Evolutionary conservation across 108 stramenopile genomes (phyloP).

Genomic region (Conticribra guillardii): DNA sequence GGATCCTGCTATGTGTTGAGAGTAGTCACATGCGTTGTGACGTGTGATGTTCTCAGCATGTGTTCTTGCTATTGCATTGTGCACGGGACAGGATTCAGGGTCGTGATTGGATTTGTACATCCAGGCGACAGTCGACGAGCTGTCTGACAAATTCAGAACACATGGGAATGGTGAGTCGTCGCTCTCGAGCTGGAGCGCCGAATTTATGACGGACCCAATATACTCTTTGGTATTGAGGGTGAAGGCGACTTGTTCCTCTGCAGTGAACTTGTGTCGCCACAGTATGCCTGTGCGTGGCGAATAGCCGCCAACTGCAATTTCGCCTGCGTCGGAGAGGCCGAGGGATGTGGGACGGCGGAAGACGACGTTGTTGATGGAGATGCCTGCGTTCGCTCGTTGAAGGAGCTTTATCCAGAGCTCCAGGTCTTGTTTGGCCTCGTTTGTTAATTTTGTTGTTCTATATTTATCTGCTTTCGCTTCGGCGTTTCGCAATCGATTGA

Average conservation of each 20-base stretch:
- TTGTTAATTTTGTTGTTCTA: constrained; percentile 4
- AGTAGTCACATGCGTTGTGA: constrained; percentile 13
- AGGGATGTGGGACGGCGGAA: constrained; percentile 16
- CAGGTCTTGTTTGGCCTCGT: constrained; percentile 10
- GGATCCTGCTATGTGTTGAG: too few relatives aligned
- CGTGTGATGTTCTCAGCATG: background rate
- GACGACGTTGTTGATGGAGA: constrained; percentile 29
- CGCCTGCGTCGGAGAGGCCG: background rate
- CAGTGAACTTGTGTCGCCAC: constrained; percentile 24
- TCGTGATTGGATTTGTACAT: too few relatives aligned
- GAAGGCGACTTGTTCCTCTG: constrained; percentile 9
- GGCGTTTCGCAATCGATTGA: constrained; percentile 10
- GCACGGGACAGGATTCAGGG: too few relatives aligned
- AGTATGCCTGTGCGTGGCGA: background rate
- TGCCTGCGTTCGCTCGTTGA: background rate
- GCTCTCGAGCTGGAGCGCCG: background rate
- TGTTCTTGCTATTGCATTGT: constrained; percentile 10
- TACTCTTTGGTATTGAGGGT: constrained; percentile 19
- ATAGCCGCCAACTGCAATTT: constrained; percentile 21
- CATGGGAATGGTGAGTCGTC: constrained; percentile 9
- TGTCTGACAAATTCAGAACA: constrained; percentile 8
- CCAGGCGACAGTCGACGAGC: too few relatives aligned
- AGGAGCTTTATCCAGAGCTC: constrained; percentile 28
- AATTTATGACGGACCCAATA: background rate
- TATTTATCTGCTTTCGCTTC: background rate